A percentile compares a stretch with the other conserved stretches of the same genome.
Conservation (phyloP, 2,329 filamentous ascomycete species). For the Fusarium dimerum region DNA sequence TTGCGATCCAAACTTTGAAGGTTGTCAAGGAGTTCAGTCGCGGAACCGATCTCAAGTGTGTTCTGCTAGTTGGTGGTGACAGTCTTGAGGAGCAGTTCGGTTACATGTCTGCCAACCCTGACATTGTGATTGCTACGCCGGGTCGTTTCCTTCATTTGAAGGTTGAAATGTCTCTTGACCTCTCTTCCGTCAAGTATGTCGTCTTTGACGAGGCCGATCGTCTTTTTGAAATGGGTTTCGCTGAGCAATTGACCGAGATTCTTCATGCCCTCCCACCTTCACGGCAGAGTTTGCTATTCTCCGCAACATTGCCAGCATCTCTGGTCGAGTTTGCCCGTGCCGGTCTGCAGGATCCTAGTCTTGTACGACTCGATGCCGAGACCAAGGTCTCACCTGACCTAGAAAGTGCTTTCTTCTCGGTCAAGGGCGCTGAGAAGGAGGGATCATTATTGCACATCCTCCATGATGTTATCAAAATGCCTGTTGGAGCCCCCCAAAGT, state of each 20-base stretch:
- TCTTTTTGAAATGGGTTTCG: slow-evolving; percentile 98
- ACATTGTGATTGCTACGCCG: slow-evolving; percentile 95
- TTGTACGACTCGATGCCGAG: slow-evolving; percentile 89
- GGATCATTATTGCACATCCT: slow-evolving; percentile 86
- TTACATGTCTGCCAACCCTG: slow-evolving; percentile 90
- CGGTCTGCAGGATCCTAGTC: slow-evolving; percentile 85
- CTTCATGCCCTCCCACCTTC: slow-evolving; percentile 80
- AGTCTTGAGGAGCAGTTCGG: slow-evolving; percentile 94
- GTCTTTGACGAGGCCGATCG: slow-evolving; percentile 98
- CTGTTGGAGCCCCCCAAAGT: slow-evolving; percentile 62
- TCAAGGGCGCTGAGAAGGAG: slow-evolving; percentile 93
- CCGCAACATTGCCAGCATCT: slow-evolving; percentile 89
- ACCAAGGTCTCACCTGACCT: slow-evolving; percentile 95
- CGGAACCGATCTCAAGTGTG: slow-evolving; percentile 88
- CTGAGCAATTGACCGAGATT: slow-evolving; percentile 89
- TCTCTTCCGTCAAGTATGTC: slow-evolving; percentile 90
- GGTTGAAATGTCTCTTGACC: slow-evolving; percentile 90
- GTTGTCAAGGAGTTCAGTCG: slow-evolving; percentile 92
- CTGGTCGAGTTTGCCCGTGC: slow-evolving; percentile 95
- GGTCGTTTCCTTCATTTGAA: slow-evolving; percentile 96
- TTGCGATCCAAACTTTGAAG: slow-evolving; percentile 92
- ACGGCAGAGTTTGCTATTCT: slow-evolving; percentile 91
- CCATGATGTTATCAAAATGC: slow-evolving; percentile 91
- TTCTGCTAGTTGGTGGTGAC: slow-evolving; percentile 91
- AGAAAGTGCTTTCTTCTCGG: slow-evolving; percentile 91